A percentile compares a stretch with the other conserved stretches of the same genome.
These are phyloP conservation scores for Citrullus amarus DNA, from an alignment of 306 rosid species.

Conservation along the genomic window DNA sequence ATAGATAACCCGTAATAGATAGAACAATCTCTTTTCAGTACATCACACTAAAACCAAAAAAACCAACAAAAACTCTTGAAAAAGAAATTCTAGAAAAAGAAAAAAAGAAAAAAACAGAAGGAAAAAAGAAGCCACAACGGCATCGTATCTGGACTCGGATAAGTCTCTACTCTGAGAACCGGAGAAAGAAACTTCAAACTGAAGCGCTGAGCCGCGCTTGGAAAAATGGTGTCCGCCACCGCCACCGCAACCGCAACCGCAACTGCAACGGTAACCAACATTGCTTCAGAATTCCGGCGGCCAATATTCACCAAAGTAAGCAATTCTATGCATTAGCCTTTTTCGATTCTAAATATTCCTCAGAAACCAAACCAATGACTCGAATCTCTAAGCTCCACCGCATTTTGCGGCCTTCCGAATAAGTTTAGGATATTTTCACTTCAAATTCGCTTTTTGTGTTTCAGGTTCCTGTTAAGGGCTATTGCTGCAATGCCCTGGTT, in stretches of 20 bases:
- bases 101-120: too few species aligned
- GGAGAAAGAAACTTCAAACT: not conserved
- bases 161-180: not conserved
- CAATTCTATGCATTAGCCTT: not conserved
- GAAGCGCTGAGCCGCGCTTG: not conserved
- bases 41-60: too few species aligned
- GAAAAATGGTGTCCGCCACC: not conserved
- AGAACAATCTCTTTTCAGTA: too few species aligned
- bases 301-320: not conserved
- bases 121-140: not conserved
- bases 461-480: conserved; percentile 15
- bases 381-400: not conserved
- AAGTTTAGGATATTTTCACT: not conserved
- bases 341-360: not conserved
- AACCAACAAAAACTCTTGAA: too few species aligned
- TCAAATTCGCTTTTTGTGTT: not conserved
- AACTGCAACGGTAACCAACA: not conserved
- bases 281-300: not conserved
- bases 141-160: not conserved
- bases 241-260: not conserved
- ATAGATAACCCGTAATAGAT: too few species aligned
- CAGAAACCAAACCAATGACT: not conserved
- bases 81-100: too few species aligned
- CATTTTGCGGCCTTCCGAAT: not conserved
- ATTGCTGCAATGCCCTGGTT: not conserved